A percentile compares a stretch with the other conserved stretches of the same genome.
These are phyloP conservation scores for Blastomyces percursus DNA, from an alignment of 2,329 filamentous ascomycete species.

Conservation along the genomic window DNA sequence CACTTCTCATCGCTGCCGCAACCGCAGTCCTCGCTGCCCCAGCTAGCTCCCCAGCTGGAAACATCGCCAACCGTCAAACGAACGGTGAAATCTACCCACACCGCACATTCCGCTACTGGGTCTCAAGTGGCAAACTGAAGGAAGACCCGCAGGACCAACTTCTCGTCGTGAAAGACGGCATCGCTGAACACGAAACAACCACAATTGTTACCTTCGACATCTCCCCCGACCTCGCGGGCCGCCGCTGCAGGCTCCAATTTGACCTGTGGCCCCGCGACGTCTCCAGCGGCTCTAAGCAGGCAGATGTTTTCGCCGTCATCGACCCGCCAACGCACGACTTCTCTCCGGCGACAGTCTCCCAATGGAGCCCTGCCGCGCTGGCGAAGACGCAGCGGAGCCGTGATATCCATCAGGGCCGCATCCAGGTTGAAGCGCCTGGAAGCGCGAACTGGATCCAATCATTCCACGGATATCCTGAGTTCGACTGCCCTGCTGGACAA, in stretches of 20 bases:
- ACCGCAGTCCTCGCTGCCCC: constrained; percentile 12
- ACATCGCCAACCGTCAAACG: constrained; percentile 8
- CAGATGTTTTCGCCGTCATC: constrained; percentile 19
- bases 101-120: constrained; percentile 18
- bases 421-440: constrained; percentile 12
- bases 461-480: constrained; percentile 16
- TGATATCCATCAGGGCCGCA: constrained; percentile 16
- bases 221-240: constrained; percentile 10
- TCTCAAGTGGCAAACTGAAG: constrained; percentile 15
- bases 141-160: constrained; percentile 18
- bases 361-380: constrained; percentile 9
- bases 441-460: constrained; percentile 16
- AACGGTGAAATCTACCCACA: constrained; percentile 14
- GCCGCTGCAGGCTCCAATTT: constrained; percentile 18
- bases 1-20: constrained; percentile 10
- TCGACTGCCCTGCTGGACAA: constrained; percentile 17
- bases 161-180: constrained; percentile 18
- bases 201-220: constrained; percentile 19
- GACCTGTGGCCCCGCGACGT: constrained; percentile 18
- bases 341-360: background rate
- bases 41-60: constrained; percentile 1
- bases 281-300: constrained; percentile 16
- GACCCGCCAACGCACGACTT: constrained; percentile 11
- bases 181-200: constrained; percentile 16
- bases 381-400: constrained; percentile 9